Conservation (phyloP, 1,139 yeast species). For the Hyphopichia wangnamkhiaoensis region DNA sequence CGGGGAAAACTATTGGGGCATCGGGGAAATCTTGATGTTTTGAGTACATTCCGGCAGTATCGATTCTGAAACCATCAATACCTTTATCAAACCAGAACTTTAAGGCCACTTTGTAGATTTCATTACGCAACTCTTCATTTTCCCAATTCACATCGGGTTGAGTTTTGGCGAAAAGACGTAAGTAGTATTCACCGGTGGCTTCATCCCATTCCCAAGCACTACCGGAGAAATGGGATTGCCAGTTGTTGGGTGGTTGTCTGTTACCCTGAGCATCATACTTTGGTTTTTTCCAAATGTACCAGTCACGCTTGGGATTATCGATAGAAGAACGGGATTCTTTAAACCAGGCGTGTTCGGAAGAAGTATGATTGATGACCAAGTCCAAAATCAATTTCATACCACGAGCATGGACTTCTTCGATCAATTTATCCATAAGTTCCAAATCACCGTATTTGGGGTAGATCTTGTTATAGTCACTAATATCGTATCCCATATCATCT, state of each 20-base stretch:
- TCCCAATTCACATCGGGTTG: conserved; percentile 69
- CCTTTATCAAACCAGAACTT: conserved; percentile 58
- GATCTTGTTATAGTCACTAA: conserved; percentile 52
- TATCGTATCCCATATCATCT: conserved; percentile 66
- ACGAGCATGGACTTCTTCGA: conserved; percentile 47
- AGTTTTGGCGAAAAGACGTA: conserved; percentile 50
- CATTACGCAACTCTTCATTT: conserved; percentile 49
- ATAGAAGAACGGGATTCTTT: conserved; percentile 53
- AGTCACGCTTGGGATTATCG: conserved; percentile 57
- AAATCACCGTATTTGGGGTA: conserved; percentile 56
- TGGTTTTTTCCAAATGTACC: conserved; percentile 61
- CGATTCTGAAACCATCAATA: conserved; percentile 60
- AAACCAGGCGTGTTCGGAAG: conserved; percentile 59
- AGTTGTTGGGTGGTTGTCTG: conserved; percentile 57
- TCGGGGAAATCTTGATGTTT: conserved; percentile 50
- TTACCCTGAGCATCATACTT: conserved; percentile 46
- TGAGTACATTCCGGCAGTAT: conserved; percentile 54
- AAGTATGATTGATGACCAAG: conserved; percentile 61
- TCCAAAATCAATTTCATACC: conserved; percentile 56
- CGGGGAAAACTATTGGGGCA: conserved; percentile 48
- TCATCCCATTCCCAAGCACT: conserved; percentile 61
- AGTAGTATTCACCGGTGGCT: conserved; percentile 51
- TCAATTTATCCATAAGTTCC: conserved; percentile 51
- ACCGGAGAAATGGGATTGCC: conserved; percentile 54
- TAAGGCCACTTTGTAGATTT: conserved; percentile 51